These are phyloP conservation scores for Cladophialophora carrionii DNA, from an alignment of 2,329 filamentous ascomycete species.

Conservation along the genomic window DNA sequence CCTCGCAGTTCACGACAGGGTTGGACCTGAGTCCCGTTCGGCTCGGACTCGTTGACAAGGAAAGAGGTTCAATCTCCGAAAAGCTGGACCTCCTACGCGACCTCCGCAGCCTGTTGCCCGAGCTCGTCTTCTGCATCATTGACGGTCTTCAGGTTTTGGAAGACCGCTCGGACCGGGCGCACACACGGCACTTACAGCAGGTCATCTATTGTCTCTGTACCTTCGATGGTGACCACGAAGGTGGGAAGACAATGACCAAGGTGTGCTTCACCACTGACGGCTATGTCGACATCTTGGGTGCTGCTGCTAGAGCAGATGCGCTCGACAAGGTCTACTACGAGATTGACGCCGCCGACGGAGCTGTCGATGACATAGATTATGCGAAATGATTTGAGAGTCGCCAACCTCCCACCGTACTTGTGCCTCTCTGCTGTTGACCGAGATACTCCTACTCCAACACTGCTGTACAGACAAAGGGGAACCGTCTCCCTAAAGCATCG, in stretches of 20 bases:
- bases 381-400: conserved; percentile 5
- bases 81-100: background rate
- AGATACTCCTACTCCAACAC: background rate
- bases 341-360: background rate
- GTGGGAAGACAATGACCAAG: background rate
- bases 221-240: background rate
- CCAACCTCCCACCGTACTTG: background rate
- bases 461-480: conserved; percentile 16
- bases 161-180: background rate
- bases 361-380: background rate
- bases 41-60: background rate
- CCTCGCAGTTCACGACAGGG: background rate
- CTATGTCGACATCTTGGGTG: background rate
- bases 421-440: background rate
- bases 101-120: background rate
- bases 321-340: background rate
- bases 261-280: background rate
- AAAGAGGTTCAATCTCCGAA: background rate
- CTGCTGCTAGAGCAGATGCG: background rate
- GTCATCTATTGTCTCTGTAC: background rate
- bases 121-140: background rate
- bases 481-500: conserved; percentile 68
- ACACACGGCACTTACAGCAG: background rate
- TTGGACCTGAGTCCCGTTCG: background rate
- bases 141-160: background rate